These are phyloP conservation scores for Oxalis stricta DNA, from an alignment of 441 rosid species.

Conservation along the genomic window DNA sequence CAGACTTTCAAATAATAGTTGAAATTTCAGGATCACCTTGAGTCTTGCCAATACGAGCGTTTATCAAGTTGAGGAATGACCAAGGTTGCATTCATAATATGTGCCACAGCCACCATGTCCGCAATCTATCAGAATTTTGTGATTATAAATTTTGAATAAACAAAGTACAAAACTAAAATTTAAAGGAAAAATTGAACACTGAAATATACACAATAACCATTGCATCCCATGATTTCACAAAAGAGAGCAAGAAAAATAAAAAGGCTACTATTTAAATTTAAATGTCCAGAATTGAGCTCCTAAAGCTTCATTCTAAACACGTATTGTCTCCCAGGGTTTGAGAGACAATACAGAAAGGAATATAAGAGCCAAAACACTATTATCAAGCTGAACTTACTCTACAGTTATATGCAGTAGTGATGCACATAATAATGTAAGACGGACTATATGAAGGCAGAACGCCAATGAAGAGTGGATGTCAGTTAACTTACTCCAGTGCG, in stretches of 20 bases:
- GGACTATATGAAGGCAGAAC: neutral
- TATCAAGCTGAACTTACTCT: too few relatives aligned
- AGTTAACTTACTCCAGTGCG: slow-evolving; percentile 77
- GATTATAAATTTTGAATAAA: slow-evolving; percentile 4
- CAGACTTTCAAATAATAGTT: neutral
- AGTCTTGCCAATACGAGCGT: slow-evolving; percentile 90
- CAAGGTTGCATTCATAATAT: slow-evolving; percentile 81
- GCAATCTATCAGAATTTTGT: slow-evolving; percentile 41
- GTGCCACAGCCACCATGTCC: slow-evolving; percentile 95
- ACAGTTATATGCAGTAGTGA: neutral
- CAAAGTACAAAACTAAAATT: neutral
- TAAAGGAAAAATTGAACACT: neutral
- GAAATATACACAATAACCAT: neutral
- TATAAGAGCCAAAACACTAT: too few relatives aligned
- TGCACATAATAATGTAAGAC: neutral
- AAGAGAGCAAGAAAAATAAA: too few relatives aligned
- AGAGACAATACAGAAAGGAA: too few relatives aligned
- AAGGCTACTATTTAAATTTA: too few relatives aligned
- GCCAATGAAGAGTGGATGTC: neutral
- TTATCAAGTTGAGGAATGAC: slow-evolving; percentile 85
- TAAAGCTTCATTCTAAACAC: too few relatives aligned
- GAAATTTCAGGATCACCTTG: slow-evolving; percentile 40
- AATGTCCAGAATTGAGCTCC: too few relatives aligned
- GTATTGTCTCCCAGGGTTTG: too few relatives aligned
- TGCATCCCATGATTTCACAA: neutral